Evolutionary conservation across 306 rosid species (phyloP), one percentile per base, ranked within the genome.

Genomic region (Rosa multiflora): DNA sequence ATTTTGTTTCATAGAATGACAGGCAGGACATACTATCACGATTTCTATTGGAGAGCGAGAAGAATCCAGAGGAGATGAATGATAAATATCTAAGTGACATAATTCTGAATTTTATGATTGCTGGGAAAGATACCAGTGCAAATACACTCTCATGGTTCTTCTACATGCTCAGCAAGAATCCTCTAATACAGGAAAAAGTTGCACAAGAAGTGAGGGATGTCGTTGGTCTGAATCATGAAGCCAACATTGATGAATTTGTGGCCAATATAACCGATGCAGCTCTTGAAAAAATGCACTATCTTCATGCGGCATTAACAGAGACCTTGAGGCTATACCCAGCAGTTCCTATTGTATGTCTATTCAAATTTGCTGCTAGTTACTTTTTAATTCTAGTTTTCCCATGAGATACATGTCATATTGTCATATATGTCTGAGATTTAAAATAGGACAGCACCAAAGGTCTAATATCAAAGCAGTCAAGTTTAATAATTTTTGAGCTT

Each of bases 261-360:
- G 79, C 71, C 7, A 83, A 76, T 5, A 76, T 93, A 72, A 89
- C 85, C 4, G 93, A 93, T 47, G 86, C 55, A 67, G 70, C 86
- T 14, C 85, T 93, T 18, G 93, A 93, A 10, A 72, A 80, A 81
- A 89, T 93, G 97, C 97, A 90, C 43, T 88, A 90, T 88, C 97
- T 94, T 77, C 97, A 94, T 78, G 96, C 97, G 3, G 71, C 96
- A 14, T n/a, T 94, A 39, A 81, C 97, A 10, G 92, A 94, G 76
- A 94, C 97, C 70, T 82, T 94, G 80, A 94, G 94, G 83, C 86
- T 94, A 3, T 90, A 91, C 80, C 96, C 97, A 86, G 89, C 90
- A 2, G 89, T 87, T 23, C 97, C 97, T 48, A 0, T 64, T 21
- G 46, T 91, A 87, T 67, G 68, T 58, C 1, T 39, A 73, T 44